Conservation (phyloP, 2,329 filamentous ascomycete species). For the Penicillium sp. region DNA sequence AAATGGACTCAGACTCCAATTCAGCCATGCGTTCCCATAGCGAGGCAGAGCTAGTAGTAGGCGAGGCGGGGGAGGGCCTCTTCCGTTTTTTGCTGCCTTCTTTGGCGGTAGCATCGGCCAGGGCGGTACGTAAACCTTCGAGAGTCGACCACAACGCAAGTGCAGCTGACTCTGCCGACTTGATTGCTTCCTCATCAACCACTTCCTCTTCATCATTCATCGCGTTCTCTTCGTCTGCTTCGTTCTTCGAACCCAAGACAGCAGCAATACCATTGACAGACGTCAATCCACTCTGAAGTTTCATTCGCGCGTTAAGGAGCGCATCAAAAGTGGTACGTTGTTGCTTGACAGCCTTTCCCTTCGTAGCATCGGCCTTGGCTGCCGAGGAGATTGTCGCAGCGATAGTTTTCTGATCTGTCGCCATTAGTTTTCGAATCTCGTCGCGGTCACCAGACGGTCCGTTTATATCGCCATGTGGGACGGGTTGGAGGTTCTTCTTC, state of each 20-base stretch:
- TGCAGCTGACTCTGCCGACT: slow-evolving; percentile 81
- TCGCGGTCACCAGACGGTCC: slow-evolving; percentile 46
- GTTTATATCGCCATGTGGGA: not conserved
- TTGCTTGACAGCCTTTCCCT: slow-evolving; percentile 79
- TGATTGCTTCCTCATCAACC: slow-evolving; percentile 50
- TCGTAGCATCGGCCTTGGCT: slow-evolving; percentile 71
- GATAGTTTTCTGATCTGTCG: slow-evolving; percentile 64
- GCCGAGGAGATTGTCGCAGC: slow-evolving; percentile 64
- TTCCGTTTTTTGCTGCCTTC: slow-evolving; percentile 46
- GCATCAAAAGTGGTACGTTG: slow-evolving; percentile 86
- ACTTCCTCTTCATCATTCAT: slow-evolving; percentile 24
- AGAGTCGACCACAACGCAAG: slow-evolving; percentile 78
- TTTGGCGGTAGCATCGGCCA: slow-evolving; percentile 38
- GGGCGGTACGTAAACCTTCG: slow-evolving; percentile 42
- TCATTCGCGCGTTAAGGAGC: slow-evolving; percentile 84
- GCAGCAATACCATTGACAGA: slow-evolving; percentile 71
- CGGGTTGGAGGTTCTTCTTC: too few species aligned
- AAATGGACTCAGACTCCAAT: slow-evolving; percentile 59
- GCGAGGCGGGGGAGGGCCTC: slow-evolving; percentile 49
- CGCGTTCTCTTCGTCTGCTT: slow-evolving; percentile 40
- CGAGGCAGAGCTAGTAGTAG: slow-evolving; percentile 56
- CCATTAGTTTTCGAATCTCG: slow-evolving; percentile 66
- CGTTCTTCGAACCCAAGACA: slow-evolving; percentile 31
- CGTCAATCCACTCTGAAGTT: slow-evolving; percentile 85
- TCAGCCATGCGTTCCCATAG: slow-evolving; percentile 71